Base-by-base conservation (phyloP, 768 basidiomycete species). In the Tephrocybe sp. region DNA sequence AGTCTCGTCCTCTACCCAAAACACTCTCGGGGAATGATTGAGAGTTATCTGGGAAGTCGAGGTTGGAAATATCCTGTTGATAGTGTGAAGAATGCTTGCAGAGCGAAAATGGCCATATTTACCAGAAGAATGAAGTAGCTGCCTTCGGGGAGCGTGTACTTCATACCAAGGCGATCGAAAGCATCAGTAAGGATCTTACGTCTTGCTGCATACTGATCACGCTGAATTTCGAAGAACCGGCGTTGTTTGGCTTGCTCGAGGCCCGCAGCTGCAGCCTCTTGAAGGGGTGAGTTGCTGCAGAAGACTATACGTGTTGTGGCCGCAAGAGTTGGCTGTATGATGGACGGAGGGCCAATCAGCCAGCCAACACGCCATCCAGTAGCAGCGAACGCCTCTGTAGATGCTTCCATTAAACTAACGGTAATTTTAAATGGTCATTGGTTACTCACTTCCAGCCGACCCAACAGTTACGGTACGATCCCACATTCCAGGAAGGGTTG, bases 281-380 rank as follows among this genome's bases (percentile, higher is more conserved):
- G 96, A 49, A 97, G 72, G 4, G 95, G 96, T 2, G 93, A 92
- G 68, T 96, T 97, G 48, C 86, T 82, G 70, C 92, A 96, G 73
- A 97, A 98, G 30, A 98, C 89, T 61, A 98, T 95, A 30, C 97
- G 87, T 0, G 95, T 96, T 43, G 82, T 84, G 5, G 92, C 96
- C 7, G 94, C 92, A 23, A 97, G 79, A 13, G 92, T 89, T 2
- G 96, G 92, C 39, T 74, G 72, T 48, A 95, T 89, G 61, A 98
- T 87, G 35, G 80, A 84, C 23, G 78, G 62, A 7, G 94, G 92
- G 14, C 87, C 97, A 60, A 98, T 87, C 7, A 96, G 80, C 95
- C 95, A 98, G 56, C 97, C 96, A 42, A 98, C 82, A 51, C 96
- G 87, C 95, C 94, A 98, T 20, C 97, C 96, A 2, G 96, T 99